phyloP scores from a whole-genome alignment of 2,329 filamentous ascomycete genomes.

The Diaporthe citriasiana region DNA sequence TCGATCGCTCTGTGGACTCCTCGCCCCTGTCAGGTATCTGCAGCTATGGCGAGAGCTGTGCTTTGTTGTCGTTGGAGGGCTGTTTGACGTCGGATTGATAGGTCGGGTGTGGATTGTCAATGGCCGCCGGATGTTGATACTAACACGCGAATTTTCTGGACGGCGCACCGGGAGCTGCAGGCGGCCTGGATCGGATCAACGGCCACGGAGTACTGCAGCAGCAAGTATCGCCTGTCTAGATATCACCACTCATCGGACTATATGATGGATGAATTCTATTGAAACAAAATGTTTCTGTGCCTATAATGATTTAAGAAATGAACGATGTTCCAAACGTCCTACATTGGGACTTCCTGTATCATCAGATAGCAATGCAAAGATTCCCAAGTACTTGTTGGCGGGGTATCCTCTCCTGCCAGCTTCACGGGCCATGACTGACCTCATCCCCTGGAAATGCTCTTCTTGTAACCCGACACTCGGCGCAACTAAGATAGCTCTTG shows the following conservation, averaged over 20 bases:
- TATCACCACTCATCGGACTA: not conserved
- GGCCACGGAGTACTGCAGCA: not conserved
- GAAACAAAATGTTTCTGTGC: too few species aligned
- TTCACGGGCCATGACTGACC: conserved; percentile 31
- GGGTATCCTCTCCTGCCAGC: conserved; percentile 8
- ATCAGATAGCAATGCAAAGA: not conserved
- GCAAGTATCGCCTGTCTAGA: not conserved
- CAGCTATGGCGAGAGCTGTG: not conserved
- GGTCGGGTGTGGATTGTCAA: conserved; percentile 6
- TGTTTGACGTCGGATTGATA: not conserved
- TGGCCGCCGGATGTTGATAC: conserved; percentile 19
- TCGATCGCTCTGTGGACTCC: too few species aligned
- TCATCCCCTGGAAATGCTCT: conserved; percentile 33
- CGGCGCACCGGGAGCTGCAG: conserved; percentile 35
- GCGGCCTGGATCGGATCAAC: not conserved
- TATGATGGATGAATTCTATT: not conserved
- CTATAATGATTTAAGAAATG: too few species aligned
- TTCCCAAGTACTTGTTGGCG: not conserved
- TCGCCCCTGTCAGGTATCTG: not conserved
- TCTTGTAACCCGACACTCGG: not conserved
- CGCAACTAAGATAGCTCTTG: not conserved
- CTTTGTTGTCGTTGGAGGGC: conserved; percentile 4
- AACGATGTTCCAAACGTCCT: not conserved
- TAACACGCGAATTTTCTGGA: conserved; percentile 36
- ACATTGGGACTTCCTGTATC: not conserved